Base-by-base conservation (phyloP, 164 flowering plant species). In the Stephania cephalantha region DNA sequence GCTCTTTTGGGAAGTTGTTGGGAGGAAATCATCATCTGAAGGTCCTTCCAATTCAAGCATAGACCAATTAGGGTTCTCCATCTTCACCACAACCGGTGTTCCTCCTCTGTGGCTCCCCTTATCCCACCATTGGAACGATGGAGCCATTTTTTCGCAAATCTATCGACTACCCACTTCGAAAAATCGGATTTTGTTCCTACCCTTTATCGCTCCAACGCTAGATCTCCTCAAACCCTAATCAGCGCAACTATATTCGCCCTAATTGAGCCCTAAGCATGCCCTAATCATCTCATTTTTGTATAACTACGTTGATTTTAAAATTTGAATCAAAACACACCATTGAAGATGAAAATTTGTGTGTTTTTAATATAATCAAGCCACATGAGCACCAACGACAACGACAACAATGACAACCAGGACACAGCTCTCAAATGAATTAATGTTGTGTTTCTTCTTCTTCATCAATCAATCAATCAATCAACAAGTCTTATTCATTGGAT, bases 41-140 rank as follows among this genome's bases (percentile, higher is more conserved):
- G 90, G 92, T 67, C 81, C 76, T 58, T 92, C 91, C 6, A 92
- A 82, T 78, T 92, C 97, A 4, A 88, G 85, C 88, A 92, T 88
- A 5, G 94, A 87, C 89, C 91, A 92, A 73, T 92, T 92, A 8
- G 97, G 94, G 78, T 92, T 92, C 78, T 92, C 92, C 97, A 92
- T 92, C 74, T 92, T 92, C 25, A 92, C 88, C 5, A 92, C 94
- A 72, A 92, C 95, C 70, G 97, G 93, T 66, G 92, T 91, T 25
- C 96, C 93, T 44, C 84, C 93, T 44, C 84, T 80, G 81, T 86
- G 89, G 75, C 77, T 82, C 71, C 86, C 86, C 78, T 86, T 90
- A 6, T 81, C 78, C 92, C 92, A 88, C 92, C 92, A 87, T 72
- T 82, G 87, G 68, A 87, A 88, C 75, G 86, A 81, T 69, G 90